Evolutionary conservation across 345 rosid genomes (phyloP), one percentile per base, ranked within the genome.

Genomic region (Hypericum perforatum): DNA sequence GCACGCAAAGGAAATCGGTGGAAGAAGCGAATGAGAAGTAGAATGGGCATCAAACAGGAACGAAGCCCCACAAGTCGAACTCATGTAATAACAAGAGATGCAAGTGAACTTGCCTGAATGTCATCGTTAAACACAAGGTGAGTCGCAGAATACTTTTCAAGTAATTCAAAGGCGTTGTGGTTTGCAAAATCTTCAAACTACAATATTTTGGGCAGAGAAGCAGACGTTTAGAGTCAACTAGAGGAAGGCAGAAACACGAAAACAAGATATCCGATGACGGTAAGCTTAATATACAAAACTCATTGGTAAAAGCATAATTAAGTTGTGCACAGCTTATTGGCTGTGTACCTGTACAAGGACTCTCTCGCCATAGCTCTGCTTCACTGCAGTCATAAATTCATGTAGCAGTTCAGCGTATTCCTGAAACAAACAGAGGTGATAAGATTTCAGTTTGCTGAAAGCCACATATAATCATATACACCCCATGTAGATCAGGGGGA

Each of bases 121-220:
- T 88, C 98, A 53, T 92, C 98, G 14, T 92, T 92, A 76, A 92
- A 85, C 56, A 92, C 98, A 69, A 92, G 95, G 73, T 92, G 98
- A 15, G 90, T 92, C 49, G 98, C 60, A 42, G 88, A 82, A 64
- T 92, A 88, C 71, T 85, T 82, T 49, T 81, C 94, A 15, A 92
- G 80, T 59, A 92, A 74, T 54, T 87, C 88, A 47, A 92, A 92
- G 50, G 98, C 98, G 70, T 88, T 88, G 72, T 92, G 98, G 74
- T 92, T 92, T 16, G 98, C 98, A 16, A 92, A 92, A 75, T 92
- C 96, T 71, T 92, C 98, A 65, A 83, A 92, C 95, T 91, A 85
- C 72, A 76, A 68, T 11, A 6, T 47, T 48, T 41, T 12, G 32
- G 32, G 32, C 6, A 37, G 41, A 38, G 6, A 11, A 16, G 16